A percentile compares a stretch with the other conserved stretches of the same genome.
Conservation (phyloP, 2,329 filamentous ascomycete genomes). For the Periconia macrospinosa region DNA sequence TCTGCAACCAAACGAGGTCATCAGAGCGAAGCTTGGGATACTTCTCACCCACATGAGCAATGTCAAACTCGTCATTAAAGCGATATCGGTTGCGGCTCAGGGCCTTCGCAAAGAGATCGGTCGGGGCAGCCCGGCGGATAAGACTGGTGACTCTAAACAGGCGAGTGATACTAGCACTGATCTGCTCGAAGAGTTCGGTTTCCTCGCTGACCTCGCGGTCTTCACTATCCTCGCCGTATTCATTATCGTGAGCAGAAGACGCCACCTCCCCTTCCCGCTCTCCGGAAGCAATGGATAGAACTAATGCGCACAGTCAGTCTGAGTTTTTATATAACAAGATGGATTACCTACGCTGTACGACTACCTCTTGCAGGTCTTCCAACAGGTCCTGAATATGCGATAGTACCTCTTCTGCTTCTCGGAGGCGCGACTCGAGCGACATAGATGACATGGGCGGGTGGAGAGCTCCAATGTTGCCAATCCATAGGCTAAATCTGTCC, state of each 20-base stretch:
- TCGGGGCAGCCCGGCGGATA: conserved; percentile 18
- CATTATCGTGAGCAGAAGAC: not conserved
- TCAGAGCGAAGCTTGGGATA: conserved; percentile 15
- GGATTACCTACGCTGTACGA: conserved; percentile 4
- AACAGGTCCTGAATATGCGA: conserved; percentile 10
- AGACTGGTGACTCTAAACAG: conserved; percentile 19
- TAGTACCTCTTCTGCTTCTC: conserved; percentile 14
- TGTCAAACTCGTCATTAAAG: conserved; percentile 19
- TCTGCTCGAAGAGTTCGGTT: conserved; percentile 16
- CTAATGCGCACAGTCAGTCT: not conserved
- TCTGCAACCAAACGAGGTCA: conserved; percentile 12
- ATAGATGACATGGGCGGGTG: conserved; percentile 10
- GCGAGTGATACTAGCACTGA: conserved; percentile 10
- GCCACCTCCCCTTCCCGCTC: conserved; percentile 3
- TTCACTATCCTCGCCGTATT: not conserved
- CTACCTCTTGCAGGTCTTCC: conserved; percentile 14
- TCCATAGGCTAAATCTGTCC: conserved; percentile 19
- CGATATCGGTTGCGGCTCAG: conserved; percentile 13
- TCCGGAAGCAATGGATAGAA: conserved; percentile 12
- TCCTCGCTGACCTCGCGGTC: conserved; percentile 10
- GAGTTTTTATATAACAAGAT: not conserved
- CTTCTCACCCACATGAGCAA: conserved; percentile 21
- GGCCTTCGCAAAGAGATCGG: conserved; percentile 16
- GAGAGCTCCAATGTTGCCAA: conserved; percentile 21
- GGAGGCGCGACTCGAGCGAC: conserved; percentile 19